Base-by-base conservation (phyloP, 1,284 basidiomycete genomes). In the Apiotrichum gracile region DNA sequence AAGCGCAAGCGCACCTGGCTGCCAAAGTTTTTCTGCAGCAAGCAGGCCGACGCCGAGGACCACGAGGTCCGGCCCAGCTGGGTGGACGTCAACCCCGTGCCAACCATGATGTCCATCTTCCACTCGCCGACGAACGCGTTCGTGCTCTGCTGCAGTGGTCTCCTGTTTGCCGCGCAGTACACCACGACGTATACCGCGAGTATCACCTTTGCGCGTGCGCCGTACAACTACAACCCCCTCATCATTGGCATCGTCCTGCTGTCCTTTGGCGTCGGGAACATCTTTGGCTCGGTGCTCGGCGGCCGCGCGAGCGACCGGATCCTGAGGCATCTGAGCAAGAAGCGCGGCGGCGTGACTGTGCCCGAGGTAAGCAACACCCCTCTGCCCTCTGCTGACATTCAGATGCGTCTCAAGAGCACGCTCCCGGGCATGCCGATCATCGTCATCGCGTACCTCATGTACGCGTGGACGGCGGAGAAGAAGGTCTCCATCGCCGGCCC, bases 251-350 rank as follows among this genome's bases (percentile, higher is more conserved):
- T 91, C 24, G 82, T 89, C 8, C 79, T 91, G 9, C 79, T 93
- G 19, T 75, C 85, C 0, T 87, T 84, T 59, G 90, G 89, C 5
- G 51, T 77, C 70, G 87, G 88, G 7, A 83, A 80, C 58, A 78
- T 89, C 29, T 65, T 76, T 2, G 90, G 90, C 4, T 86, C 83
- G 55, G 60, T 91, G 9, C 59, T 85, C 0, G 90, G 90, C 10
- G 90, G 91, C 0, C 78, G 83, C 10, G 88, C 83, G 76, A 88
- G 85, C 2, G 91, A 93, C 69, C 69, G 76, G 40, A 77, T 84
- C 33, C 77, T 90, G 27, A 67, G 70, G 5, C 76, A 77, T 43
- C 71, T 86, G 49, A 85, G 81, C 56, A 77, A 74, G 21, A 73
- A 77, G 44, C 85, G 86, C 58, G 82, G 80, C 2, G 87, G 85